These are phyloP conservation scores for Dendryphion nanum DNA, from an alignment of 2,329 filamentous ascomycete genomes.

Conservation along the genomic window DNA sequence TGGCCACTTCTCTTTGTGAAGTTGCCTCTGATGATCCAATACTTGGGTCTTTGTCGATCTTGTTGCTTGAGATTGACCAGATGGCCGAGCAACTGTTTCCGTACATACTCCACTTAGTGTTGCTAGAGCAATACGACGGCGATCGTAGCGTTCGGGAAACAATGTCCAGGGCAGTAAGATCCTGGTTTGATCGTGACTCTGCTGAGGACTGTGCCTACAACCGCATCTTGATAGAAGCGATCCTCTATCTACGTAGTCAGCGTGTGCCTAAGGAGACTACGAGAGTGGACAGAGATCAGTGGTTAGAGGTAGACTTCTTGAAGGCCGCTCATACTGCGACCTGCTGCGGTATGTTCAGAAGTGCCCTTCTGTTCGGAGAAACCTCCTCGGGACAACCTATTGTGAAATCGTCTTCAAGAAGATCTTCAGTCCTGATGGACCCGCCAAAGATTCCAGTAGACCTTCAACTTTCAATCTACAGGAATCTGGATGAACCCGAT, in stretches of 20 bases:
- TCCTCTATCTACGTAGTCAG: conserved; percentile 88
- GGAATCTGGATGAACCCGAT: conserved; percentile 92
- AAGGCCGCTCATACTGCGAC: conserved; percentile 70
- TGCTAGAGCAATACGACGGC: conserved; percentile 66
- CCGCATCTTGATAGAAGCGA: conserved; percentile 70
- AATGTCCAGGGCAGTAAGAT: conserved; percentile 64
- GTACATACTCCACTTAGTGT: conserved; percentile 78
- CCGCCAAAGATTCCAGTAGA: conserved; percentile 56
- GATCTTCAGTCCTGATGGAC: conserved; percentile 56
- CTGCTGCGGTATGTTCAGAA: conserved; percentile 80
- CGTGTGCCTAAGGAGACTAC: conserved; percentile 71
- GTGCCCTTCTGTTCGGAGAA: conserved; percentile 80
- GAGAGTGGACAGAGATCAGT: conserved; percentile 73
- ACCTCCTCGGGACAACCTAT: conserved; percentile 58
- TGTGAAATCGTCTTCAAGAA: conserved; percentile 56
- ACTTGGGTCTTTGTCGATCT: conserved; percentile 64
- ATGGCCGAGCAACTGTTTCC: conserved; percentile 77
- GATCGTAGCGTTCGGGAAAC: conserved; percentile 55
- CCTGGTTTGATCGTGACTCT: conserved; percentile 59
- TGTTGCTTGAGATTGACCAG: conserved; percentile 64
- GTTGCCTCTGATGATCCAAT: conserved; percentile 62
- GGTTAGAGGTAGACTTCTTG: conserved; percentile 81
- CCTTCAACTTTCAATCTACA: conserved; percentile 78
- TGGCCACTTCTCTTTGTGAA: conserved; percentile 58
- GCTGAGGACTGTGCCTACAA: conserved; percentile 59